Evolutionary conservation across 495 filamentous ascomycete genomes (phyloP), one percentile per base, ranked within the genome.

Genomic region (Parathielavia hyrcaniae): DNA sequence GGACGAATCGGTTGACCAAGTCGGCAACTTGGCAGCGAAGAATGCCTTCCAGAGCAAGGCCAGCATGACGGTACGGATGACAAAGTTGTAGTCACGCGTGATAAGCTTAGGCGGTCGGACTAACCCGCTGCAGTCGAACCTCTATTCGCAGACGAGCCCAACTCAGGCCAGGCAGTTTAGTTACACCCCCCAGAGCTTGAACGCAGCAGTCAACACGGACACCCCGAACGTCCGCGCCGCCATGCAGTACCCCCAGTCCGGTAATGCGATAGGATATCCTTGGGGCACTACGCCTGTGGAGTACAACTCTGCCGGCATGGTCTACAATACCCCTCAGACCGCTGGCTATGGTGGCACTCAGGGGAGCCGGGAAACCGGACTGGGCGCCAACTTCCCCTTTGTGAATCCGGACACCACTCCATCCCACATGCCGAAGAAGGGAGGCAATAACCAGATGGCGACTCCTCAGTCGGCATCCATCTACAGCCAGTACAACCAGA

Each of bases 401-500:
- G 9, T 23, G 22, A 50, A 36, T 13, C 9, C 12, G 19, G 26
- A 14, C 0, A 50, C 39, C 45, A 62, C 52, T 10, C 59, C 59
- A 50, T 45, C 51, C 46, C 46, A 65, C 51, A 54, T 53, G 55
- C 56, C 55, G 19, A 61, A 63, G 44, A 47, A 39, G 43, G 26
- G 50, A 17, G 40, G 20, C 51, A 36, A 47, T 41, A 54, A 51
- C 35, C 17, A 20, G 12, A 40, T 43, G 19, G 32, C 32, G 0
- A 56, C 46, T 41, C 58, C 40, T 12, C 20, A 51, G 35, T 56
- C 49, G 5, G 8, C 10, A 1, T n/a, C 48, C n/a, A 5, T 32
- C 14, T 16, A 12, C 26, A 22, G 16, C 52, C 53, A 55, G 43
- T 61, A 62, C 56, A 64, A 58, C 41, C 46, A 66, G 48, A 63